A percentile compares a stretch with the other conserved stretches of the same genome.
Conservation (phyloP, 352 stramenopile species). For the Phytophthora pisi region DNA sequence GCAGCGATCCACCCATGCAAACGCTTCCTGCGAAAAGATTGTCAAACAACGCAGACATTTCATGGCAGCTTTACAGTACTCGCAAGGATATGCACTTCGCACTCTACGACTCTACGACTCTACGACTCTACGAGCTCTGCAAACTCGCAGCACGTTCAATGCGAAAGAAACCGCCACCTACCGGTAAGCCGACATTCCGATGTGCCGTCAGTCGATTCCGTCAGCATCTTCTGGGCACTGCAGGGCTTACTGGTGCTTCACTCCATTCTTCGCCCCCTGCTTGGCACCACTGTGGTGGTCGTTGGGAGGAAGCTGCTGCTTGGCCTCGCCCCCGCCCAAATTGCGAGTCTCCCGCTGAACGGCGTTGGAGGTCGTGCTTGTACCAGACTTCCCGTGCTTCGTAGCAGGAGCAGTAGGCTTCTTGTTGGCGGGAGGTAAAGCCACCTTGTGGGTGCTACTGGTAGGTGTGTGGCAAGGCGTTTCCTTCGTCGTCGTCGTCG, state of each 20-base stretch:
- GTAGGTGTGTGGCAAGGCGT: neutral
- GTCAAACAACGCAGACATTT: too few relatives aligned
- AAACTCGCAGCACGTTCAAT: too few relatives aligned
- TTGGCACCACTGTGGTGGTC: slow-evolving; percentile 7
- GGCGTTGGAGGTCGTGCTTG: neutral
- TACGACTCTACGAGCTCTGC: too few relatives aligned
- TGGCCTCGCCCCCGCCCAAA: slow-evolving; percentile 2
- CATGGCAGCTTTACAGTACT: too few relatives aligned
- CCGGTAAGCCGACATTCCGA: neutral
- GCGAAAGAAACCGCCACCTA: too few relatives aligned
- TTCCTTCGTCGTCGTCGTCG: neutral
- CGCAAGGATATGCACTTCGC: too few relatives aligned
- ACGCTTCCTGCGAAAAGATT: neutral
- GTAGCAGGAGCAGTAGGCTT: slow-evolving; percentile 8
- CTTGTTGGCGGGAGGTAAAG: neutral
- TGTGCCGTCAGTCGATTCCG: slow-evolving; percentile 5
- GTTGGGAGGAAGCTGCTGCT: slow-evolving; percentile 5
- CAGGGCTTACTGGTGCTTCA: slow-evolving; percentile 2
- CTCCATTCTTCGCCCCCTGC: neutral
- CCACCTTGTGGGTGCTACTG: neutral
- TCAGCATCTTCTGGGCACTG: neutral
- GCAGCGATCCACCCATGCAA: neutral
- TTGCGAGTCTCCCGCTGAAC: slow-evolving; percentile 5
- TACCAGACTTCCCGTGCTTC: slow-evolving; percentile 7
- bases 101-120: too few relatives aligned